Evolutionary conservation across 2,329 filamentous ascomycete genomes (phyloP), one percentile per base, ranked within the genome.

Genomic region (Proliferodiscus dingleyae): DNA sequence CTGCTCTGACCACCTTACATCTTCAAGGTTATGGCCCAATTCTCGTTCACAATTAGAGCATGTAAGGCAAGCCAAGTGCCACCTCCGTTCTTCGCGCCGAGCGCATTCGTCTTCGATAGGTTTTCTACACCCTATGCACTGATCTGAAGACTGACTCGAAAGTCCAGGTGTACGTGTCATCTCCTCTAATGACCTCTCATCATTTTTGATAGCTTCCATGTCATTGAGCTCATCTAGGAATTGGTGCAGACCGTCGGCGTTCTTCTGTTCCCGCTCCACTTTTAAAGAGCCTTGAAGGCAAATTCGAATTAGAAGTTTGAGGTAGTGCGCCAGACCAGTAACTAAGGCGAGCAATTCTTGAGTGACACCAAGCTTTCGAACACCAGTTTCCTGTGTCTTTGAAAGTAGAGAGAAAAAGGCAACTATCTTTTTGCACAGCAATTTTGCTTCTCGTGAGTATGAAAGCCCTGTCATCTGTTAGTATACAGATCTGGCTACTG

Each of bases 391-490:
- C 63, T 97, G 91, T 1, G 90, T 93, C 66, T 95, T 95, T 5
- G 91, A 95, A 7, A 98, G 75, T 15, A 98, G 73, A 10, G 89
- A 89, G 66, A 98, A 98, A 72, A 98, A 98, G 21, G 91, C 88
- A 5, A 98, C 93, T 44, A 98, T 95, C 68, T 98, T 98, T 69
- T 98, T 98, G 74, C 93, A 98, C n/a, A 98, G 79, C 41, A 98
- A 75, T 68, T 98, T 98, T n/a, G 93, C 87, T 71, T 98, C 93
- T 60, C 93, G 83, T 15, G 87, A 86, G 64, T 97, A 98, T 8
- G 89, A 88, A 50, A 98, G 76, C 52, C 87, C 89, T 87, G 63
- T 24, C 7, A 37, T 36, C 10, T 15, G 34, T 58, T 46, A 55
- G 47, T 9, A 24, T 21, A 16, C 13, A 34, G 21, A n/a, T 8